Base-by-base conservation (phyloP, 2,329 filamentous ascomycete genomes). In the Lizonia empirigonia region DNA sequence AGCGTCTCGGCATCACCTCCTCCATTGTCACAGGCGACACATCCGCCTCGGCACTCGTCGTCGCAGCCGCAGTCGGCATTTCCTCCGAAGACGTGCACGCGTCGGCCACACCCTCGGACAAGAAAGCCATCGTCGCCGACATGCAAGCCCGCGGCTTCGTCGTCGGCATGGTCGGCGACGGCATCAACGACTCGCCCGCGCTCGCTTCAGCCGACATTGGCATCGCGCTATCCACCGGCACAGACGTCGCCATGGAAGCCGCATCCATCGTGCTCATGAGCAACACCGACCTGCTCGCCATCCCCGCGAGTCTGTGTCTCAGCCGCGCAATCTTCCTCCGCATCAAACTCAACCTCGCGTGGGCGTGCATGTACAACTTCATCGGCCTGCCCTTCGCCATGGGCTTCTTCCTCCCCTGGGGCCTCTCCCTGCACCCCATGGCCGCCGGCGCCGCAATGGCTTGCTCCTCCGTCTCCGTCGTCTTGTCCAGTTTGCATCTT, bases 121-220 rank as follows among this genome's bases (percentile, higher is more conserved):
- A 99, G 72, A 92, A 95, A 71, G 79, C 82, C 22, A 95, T 97
- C 61, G 82, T 99, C 63, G 83, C 85, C 40, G 78, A 87, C 45
- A 82, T 97, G 15, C 91, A 97, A 75, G 78, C 80, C 0, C 66
- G 67, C 29, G 91, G 91, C 54, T 84, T 91, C 63, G 80, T 88
- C 40, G 90, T 97, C 20, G 94, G 90, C 61, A 99, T 99, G 94
- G 92, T 97, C 12, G 70, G 94, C 44, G 94, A 99, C 72, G 94
- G 94, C 33, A 97, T 99, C 82, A 99, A 99, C 74, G 94, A 99
- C 77, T 96, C 91, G 0, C 94, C 94, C 0, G 94, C 94, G 0
- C 84, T 99, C 9, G 94, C 91, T 0, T 96, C 91, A 0, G 92
- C 94, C 9, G 87, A 96, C 62, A 86, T 97, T 22, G 94, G 94